Evolutionary conservation across 1,284 basidiomycete genomes (phyloP).

Genomic region (Termitomyces sp.): DNA sequence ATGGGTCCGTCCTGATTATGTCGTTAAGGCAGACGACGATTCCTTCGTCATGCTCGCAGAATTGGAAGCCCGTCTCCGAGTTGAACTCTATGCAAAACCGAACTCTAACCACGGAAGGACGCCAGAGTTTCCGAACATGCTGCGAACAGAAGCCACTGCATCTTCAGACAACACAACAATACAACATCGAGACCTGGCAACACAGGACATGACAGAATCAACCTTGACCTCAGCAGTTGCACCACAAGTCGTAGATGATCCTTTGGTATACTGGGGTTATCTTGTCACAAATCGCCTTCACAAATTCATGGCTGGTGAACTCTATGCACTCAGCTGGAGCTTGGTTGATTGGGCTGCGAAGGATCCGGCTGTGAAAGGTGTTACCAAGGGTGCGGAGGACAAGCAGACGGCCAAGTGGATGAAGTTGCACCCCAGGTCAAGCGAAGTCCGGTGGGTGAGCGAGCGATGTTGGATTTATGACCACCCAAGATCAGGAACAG

Average conservation of each 20-base stretch:
- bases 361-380: constrained; percentile 61
- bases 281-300: constrained; percentile 88
- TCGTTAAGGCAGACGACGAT: constrained; percentile 93
- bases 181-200: background rate
- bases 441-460: constrained; percentile 81
- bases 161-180: constrained; percentile 9
- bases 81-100: constrained; percentile 55
- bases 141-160: constrained; percentile 5
- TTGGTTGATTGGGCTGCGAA: constrained; percentile 86
- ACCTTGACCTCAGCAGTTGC: background rate
- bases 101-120: constrained; percentile 12
- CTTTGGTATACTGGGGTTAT: constrained; percentile 91
- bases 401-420: constrained; percentile 97
- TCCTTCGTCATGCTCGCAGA: constrained; percentile 92
- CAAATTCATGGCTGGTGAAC: constrained; percentile 93
- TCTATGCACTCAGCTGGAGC: constrained; percentile 89
- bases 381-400: constrained; percentile 87
- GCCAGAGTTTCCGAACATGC: constrained; percentile 7
- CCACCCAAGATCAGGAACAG: constrained; percentile 89
- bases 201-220: constrained; percentile 3
- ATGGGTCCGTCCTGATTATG: constrained; percentile 83
- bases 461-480: constrained; percentile 99
- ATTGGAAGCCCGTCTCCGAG: constrained; percentile 78
- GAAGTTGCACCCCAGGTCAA: constrained; percentile 76
- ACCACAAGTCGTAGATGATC: constrained; percentile 40